Evolutionary conservation across 495 filamentous ascomycete species (phyloP), one percentile per base, ranked within the genome.

Genomic region (Haplographium delicatum): DNA sequence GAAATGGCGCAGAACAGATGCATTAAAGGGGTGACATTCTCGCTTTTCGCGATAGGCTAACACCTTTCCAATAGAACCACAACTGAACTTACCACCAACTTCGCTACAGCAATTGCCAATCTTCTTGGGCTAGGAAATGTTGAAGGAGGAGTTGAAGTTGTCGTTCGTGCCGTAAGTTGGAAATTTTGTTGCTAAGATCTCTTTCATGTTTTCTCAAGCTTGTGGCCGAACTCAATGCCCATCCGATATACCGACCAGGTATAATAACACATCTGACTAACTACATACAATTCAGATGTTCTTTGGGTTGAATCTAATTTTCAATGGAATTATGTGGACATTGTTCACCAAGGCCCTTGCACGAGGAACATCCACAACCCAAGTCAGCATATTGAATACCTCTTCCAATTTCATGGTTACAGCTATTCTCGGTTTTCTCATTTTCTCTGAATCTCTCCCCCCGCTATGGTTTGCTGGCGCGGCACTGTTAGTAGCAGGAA

Each of bases 301-400:
- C 71, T 95, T 98, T 62, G 82, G 70, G 20, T 78, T 96, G 15
- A 96, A 96, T 63, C 75, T 96, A 28, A 64, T 83, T 31, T 95
- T 95, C 74, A 96, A 96, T 56, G 82, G 83, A 46, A 79, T 94
- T 65, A 97, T 96, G 91, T 97, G 91, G 91, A 80, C 86, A 0
- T 77, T 97, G 44, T 88, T 88, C 67, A 83, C 79, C 10, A 78
- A 82, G n/a, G 93, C 93, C 38, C 78, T 98, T 20, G 86, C 89
- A 0, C 81, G 83, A 24, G 86, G 84, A 1, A 73, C 84, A 28
- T 94, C 88, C 1, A 95, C 93, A 5, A 90, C 88, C 0, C 89
- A 91, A 57, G 93, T 95, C 35, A 86, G 83, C 27, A 86, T 98
- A 64, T 84, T 96, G 53, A 98, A 98, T 62, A 96, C 91, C 3